A percentile compares a stretch with the other conserved stretches of the same genome.
Conservation (phyloP, 768 basidiomycete species). For the Inosperma sp. region DNA sequence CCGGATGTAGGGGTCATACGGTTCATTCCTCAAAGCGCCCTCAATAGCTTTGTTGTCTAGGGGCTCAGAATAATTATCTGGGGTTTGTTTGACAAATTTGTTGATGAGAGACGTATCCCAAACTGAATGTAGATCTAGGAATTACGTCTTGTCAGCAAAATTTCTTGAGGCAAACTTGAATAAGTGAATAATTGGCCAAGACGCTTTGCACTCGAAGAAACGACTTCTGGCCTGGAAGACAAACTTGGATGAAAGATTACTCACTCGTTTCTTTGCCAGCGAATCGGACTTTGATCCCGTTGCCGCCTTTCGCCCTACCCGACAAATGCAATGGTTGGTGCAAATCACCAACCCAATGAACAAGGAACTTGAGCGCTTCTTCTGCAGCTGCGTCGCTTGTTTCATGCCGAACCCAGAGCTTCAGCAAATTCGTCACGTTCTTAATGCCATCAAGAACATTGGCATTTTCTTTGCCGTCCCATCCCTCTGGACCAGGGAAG, state of each 20-base stretch:
- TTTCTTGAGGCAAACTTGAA: neutral
- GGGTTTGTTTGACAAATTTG: constrained; percentile 69
- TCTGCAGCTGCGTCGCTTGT: constrained; percentile 41
- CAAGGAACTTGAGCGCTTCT: constrained; percentile 86
- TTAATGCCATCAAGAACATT: constrained; percentile 78
- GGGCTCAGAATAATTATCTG: constrained; percentile 73
- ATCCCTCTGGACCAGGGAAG: constrained; percentile 72
- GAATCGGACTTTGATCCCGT: constrained; percentile 69
- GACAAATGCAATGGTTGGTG: constrained; percentile 92
- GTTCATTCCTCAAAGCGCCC: constrained; percentile 62
- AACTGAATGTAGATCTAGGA: constrained; percentile 70
- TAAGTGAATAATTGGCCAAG: neutral
- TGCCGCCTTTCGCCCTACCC: constrained; percentile 84
- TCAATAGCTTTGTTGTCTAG: constrained; percentile 68
- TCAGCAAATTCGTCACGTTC: constrained; percentile 67
- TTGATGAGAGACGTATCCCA: constrained; percentile 87
- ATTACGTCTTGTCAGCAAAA: neutral
- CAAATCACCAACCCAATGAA: constrained; percentile 91
- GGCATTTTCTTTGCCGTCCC: constrained; percentile 47
- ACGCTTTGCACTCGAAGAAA: constrained; percentile 1
- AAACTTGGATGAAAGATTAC: constrained; percentile 25
- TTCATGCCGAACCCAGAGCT: constrained; percentile 39
- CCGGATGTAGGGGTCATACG: constrained; percentile 85
- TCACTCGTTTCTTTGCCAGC: constrained; percentile 66
- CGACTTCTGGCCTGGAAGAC: neutral